Conservation (phyloP, 2,329 filamentous ascomycete species). For the Colletotrichum falcatum region DNA sequence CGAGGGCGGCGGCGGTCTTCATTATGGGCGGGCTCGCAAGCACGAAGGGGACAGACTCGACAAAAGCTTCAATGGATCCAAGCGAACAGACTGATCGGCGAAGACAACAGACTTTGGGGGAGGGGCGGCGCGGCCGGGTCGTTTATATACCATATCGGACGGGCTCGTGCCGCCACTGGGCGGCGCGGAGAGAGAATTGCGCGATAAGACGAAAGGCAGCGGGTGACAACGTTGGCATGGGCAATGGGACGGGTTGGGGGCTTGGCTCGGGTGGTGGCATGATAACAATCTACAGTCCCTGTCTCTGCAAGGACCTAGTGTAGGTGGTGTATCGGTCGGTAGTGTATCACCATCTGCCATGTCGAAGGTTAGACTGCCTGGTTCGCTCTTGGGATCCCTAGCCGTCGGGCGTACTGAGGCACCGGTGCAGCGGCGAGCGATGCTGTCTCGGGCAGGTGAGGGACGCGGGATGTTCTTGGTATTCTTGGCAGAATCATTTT, state of each 20-base stretch:
- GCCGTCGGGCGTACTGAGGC: slow-evolving; percentile 20
- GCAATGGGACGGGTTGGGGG: not conserved
- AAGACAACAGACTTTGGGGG: not conserved
- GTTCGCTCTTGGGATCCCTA: not conserved
- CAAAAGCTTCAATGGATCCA: slow-evolving; percentile 27
- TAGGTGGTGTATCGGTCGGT: not conserved
- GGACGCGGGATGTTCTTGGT: slow-evolving; percentile 29
- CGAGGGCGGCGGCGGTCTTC: slow-evolving; percentile 40
- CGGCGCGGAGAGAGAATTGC: slow-evolving; percentile 19
- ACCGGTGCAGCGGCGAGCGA: slow-evolving; percentile 30
- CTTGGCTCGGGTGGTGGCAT: slow-evolving; percentile 14
- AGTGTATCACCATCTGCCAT: not conserved
- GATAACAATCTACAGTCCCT: not conserved
- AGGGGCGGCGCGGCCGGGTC: not conserved
- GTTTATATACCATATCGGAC: slow-evolving; percentile 22
- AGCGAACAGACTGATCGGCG: slow-evolving; percentile 28
- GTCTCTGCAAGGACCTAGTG: not conserved
- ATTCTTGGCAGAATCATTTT: slow-evolving; percentile 35
- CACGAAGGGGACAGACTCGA: not conserved
- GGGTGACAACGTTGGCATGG: not conserved
- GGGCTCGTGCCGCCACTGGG: slow-evolving; percentile 13
- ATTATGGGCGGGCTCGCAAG: slow-evolving; percentile 22
- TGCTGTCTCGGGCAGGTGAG: slow-evolving; percentile 39
- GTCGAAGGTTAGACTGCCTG: too few species aligned
- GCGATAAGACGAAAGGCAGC: slow-evolving; percentile 34